A percentile compares a stretch with the other conserved stretches of the same genome.
phyloP scores from a whole-genome alignment of 192 early-diverging fungal genomes.

The Coemansia sp. region DNA sequence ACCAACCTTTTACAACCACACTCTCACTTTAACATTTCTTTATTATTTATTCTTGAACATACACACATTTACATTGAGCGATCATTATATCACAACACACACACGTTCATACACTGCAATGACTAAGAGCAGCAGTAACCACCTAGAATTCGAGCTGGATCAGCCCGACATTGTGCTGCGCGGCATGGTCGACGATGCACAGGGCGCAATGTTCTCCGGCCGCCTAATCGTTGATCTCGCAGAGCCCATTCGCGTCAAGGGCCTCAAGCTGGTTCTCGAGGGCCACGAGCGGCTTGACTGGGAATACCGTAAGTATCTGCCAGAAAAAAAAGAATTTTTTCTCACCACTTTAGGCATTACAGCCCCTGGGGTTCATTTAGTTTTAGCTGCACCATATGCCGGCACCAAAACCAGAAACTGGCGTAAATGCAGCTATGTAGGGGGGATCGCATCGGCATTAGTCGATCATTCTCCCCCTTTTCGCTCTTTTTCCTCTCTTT shows the following conservation, averaged over 20 bases:
- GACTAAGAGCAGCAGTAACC: conserved; percentile 26
- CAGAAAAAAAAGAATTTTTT: background rate
- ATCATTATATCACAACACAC: no score
- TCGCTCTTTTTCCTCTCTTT: no score
- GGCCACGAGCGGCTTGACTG: conserved; percentile 45
- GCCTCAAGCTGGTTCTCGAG: conserved; percentile 48
- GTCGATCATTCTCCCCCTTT: no score
- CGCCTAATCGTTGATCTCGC: conserved; percentile 48
- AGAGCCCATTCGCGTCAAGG: conserved; percentile 57
- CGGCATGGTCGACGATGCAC: conserved; percentile 48
- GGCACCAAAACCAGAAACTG: background rate
- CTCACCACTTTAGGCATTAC: background rate
- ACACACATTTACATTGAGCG: conserved; percentile 4
- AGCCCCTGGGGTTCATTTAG: no score
- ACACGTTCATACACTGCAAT: conserved; percentile 9
- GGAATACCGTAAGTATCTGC: conserved; percentile 48
- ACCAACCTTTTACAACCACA: background rate
- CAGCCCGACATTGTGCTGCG: conserved; percentile 51
- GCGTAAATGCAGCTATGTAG: no score
- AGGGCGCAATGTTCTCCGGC: conserved; percentile 54
- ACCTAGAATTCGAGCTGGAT: conserved; percentile 48
- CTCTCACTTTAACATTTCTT: background rate
- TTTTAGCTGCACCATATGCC: no score
- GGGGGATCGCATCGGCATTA: no score
- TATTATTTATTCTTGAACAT: background rate